phyloP scores from a whole-genome alignment of 2,329 filamentous ascomycete species.

The Phaeosphaeria sp. region DNA sequence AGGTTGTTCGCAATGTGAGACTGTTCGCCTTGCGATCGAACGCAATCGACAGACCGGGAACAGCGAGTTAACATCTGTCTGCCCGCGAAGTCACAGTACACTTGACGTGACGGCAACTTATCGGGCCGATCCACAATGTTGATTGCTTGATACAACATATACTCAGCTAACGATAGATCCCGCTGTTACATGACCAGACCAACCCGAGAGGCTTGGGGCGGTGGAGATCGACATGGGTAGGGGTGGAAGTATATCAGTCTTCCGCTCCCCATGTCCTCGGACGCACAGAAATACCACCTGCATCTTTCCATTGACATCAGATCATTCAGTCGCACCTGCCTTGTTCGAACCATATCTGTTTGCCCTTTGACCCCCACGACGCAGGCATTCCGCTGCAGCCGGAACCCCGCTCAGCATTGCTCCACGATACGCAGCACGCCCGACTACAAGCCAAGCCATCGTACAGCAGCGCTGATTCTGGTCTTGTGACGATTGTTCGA shows the following conservation, averaged over 20 bases:
- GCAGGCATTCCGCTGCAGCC: conserved; percentile 32
- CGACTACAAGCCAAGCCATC: conserved; percentile 35
- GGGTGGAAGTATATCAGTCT: conserved; percentile 45
- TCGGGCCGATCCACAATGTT: conserved; percentile 7
- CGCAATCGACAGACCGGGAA: not conserved
- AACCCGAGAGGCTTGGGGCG: conserved; percentile 31
- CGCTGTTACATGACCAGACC: conserved; percentile 35
- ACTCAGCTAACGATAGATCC: conserved; percentile 26
- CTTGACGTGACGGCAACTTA: not conserved
- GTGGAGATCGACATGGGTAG: conserved; percentile 25
- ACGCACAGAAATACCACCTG: conserved; percentile 6
- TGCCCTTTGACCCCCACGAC: conserved; percentile 37
- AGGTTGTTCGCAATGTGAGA: too few relatives aligned
- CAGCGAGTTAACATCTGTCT: not conserved
- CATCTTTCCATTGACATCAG: not conserved
- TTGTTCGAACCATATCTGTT: conserved; percentile 29
- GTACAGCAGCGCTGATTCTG: conserved; percentile 40
- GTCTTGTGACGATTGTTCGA: conserved; percentile 40
- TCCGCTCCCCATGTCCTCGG: conserved; percentile 12
- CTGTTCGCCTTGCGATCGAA: conserved; percentile 10
- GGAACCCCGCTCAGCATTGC: conserved; percentile 23
- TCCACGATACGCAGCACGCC: conserved; percentile 25
- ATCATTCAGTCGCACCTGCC: conserved; percentile 1
- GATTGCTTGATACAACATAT: conserved; percentile 24
- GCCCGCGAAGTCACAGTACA: not conserved